These are phyloP conservation scores for Globisporangium rhizosaccharum DNA, from an alignment of 352 stramenopile species.

Conservation along the genomic window DNA sequence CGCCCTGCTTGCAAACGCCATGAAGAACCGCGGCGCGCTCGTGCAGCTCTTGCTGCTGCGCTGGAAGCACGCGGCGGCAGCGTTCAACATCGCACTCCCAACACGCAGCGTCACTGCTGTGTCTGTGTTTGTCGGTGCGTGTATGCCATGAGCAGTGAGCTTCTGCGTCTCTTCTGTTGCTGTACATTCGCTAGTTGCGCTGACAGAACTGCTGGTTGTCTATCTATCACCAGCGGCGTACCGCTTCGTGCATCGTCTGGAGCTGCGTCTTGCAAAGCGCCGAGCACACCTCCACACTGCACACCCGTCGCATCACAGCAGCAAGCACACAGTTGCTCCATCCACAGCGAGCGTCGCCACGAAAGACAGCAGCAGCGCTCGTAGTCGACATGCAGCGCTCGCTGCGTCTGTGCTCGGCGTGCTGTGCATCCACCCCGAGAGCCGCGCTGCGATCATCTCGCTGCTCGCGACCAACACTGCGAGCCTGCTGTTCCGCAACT, in stretches of 20 bases:
- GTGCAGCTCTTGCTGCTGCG: conserved; percentile 10
- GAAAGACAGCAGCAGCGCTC: neutral
- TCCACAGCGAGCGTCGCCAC: neutral
- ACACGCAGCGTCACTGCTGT: conserved; percentile 43
- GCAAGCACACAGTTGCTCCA: neutral
- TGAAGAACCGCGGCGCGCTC: conserved; percentile 12
- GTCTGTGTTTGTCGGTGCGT: conserved; percentile 56
- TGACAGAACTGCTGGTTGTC: neutral
- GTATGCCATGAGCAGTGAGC: too few relatives aligned
- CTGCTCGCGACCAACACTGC: conserved; percentile 43
- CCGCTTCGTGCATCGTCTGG: conserved; percentile 29
- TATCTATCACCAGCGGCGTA: conserved; percentile 27
- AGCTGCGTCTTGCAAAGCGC: conserved; percentile 12
- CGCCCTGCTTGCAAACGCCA: conserved; percentile 13
- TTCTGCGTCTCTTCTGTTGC: too few relatives aligned
- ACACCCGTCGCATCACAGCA: neutral
- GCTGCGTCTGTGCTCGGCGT: conserved; percentile 27
- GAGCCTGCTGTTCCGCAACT: conserved; percentile 27
- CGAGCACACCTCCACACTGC: neutral
- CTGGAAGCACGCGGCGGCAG: conserved; percentile 1
- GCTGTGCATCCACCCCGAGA: conserved; percentile 28
- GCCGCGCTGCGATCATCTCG: conserved; percentile 41
- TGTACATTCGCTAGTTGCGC: neutral
- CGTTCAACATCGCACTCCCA: conserved; percentile 10
- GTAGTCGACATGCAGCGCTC: conserved; percentile 17